These are phyloP conservation scores for Malassezia globosa DNA, from an alignment of 1,284 basidiomycete genomes.

Conservation along the genomic window DNA sequence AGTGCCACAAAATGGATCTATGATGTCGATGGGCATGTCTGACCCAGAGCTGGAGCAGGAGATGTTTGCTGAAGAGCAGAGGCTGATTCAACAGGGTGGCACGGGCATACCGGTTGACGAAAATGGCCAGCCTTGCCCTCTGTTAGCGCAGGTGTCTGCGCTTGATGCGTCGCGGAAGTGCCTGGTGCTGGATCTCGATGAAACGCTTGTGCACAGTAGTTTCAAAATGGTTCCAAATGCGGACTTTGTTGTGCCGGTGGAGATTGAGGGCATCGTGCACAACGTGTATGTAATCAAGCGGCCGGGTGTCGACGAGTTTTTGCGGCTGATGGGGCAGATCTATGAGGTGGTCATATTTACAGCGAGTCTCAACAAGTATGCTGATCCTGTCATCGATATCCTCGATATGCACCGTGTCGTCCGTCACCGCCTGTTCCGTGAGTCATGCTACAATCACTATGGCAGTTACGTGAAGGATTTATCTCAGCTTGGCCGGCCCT, in stretches of 20 bases:
- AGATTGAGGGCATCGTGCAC: slow-evolving; percentile 95
- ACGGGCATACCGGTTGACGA: slow-evolving; percentile 69
- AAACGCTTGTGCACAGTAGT: slow-evolving; percentile 70
- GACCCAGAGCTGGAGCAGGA: slow-evolving; percentile 50
- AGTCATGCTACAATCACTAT: slow-evolving; percentile 97
- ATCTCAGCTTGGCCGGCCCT: slow-evolving; percentile 84
- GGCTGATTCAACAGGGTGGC: slow-evolving; percentile 66
- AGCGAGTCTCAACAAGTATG: slow-evolving; percentile 95
- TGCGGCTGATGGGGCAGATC: slow-evolving; percentile 92
- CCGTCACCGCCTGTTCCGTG: slow-evolving; percentile 87
- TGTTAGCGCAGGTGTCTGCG: slow-evolving; percentile 64
- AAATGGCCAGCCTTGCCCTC: slow-evolving; percentile 73
- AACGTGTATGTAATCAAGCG: slow-evolving; percentile 99
- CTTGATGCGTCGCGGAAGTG: slow-evolving; percentile 76
- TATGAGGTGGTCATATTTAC: slow-evolving; percentile 99
- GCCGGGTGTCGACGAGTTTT: slow-evolving; percentile 90
- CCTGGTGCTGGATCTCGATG: slow-evolving; percentile 79
- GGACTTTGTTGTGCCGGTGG: slow-evolving; percentile 96
- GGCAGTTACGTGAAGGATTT: slow-evolving; percentile 99
- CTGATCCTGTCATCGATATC: slow-evolving; percentile 94
- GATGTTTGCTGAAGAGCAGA: slow-evolving; percentile 62
- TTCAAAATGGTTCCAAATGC: slow-evolving; percentile 73
- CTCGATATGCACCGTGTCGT: slow-evolving; percentile 85
- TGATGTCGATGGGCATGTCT: not conserved
- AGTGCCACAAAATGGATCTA: slow-evolving; percentile 1